Conservation (phyloP, 805 yeast genomes). For the Komagataella kurtzmanii region DNA sequence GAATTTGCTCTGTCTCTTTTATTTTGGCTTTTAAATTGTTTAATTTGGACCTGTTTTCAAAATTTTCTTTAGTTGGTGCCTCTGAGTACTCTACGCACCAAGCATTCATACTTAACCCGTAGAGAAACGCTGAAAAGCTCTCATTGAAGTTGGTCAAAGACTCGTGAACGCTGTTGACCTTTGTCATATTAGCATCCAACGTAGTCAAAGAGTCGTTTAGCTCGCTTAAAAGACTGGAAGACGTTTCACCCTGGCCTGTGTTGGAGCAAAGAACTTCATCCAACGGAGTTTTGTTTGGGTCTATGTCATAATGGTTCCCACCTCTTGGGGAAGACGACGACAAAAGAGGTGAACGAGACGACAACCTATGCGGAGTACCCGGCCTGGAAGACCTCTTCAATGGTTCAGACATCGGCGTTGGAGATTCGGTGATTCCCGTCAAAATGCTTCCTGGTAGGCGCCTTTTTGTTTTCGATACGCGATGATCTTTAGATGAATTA, state of each 20-base stretch:
- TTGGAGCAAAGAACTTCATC: constrained; percentile 17
- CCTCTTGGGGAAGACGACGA: constrained; percentile 20
- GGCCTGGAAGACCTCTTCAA: not conserved
- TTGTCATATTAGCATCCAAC: constrained; percentile 44
- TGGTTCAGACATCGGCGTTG: not conserved
- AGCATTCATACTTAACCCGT: constrained; percentile 74
- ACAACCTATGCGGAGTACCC: not conserved
- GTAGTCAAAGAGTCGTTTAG: constrained; percentile 37
- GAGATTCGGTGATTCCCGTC: not conserved
- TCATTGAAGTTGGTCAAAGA: constrained; percentile 60
- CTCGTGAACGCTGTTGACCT: constrained; percentile 45
- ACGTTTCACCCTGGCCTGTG: constrained; percentile 5
- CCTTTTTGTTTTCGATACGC: not conserved
- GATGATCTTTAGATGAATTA: not conserved
- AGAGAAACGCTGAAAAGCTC: constrained; percentile 60
- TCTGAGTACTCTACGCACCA: constrained; percentile 69
- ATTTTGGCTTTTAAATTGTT: not conserved
- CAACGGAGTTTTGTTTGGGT: constrained; percentile 24
- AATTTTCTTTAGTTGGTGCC: constrained; percentile 7
- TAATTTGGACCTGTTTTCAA: not conserved
- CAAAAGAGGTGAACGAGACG: not conserved
- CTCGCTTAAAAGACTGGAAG: constrained; percentile 23
- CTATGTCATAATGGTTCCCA: constrained; percentile 28
- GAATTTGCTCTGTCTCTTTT: not conserved
- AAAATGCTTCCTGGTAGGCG: not conserved